Evolutionary conservation across 805 yeast species (phyloP).

Genomic region (Hanseniaspora valbyensis): DNA sequence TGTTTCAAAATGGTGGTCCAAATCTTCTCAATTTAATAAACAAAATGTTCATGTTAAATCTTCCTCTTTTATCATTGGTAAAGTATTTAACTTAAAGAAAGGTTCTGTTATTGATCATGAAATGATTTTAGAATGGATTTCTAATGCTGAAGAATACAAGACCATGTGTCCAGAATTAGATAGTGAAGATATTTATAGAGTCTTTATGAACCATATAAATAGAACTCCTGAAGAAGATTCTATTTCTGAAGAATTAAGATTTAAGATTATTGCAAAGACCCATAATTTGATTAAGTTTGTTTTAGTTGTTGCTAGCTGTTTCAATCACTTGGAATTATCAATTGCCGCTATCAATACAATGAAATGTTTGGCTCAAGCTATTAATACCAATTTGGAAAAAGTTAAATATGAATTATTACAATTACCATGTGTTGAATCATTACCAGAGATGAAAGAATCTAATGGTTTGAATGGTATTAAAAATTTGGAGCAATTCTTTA

Average conservation of each 20-base stretch:
- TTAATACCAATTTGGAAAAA: conserved; percentile 35
- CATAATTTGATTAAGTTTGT: conserved; percentile 60
- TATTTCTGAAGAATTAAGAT: conserved; percentile 29
- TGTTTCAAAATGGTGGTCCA: conserved; percentile 86
- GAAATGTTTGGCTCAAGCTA: conserved; percentile 67
- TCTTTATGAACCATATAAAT: conserved; percentile 48
- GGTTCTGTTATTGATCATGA: conserved; percentile 48
- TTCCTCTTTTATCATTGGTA: conserved; percentile 66
- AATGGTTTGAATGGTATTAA: background rate
- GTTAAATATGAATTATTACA: conserved; percentile 52
- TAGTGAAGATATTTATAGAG: conserved; percentile 37
- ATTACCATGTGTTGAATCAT: conserved; percentile 58
- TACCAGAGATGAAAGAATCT: conserved; percentile 30
- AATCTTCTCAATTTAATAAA: conserved; percentile 66
- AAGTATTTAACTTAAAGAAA: conserved; percentile 63
- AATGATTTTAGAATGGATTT: conserved; percentile 47
- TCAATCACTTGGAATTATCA: conserved; percentile 61
- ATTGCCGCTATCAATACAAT: conserved; percentile 51
- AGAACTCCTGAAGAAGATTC: conserved; percentile 35
- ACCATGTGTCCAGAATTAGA: conserved; percentile 33
- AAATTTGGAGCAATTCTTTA: conserved; percentile 56
- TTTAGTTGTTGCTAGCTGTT: conserved; percentile 69
- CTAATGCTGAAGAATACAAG: conserved; percentile 56
- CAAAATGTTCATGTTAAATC: conserved; percentile 73
- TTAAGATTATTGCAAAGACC: conserved; percentile 49